Conservation (phyloP, 2,329 filamentous ascomycete species). For the Neonectria sp. region DNA sequence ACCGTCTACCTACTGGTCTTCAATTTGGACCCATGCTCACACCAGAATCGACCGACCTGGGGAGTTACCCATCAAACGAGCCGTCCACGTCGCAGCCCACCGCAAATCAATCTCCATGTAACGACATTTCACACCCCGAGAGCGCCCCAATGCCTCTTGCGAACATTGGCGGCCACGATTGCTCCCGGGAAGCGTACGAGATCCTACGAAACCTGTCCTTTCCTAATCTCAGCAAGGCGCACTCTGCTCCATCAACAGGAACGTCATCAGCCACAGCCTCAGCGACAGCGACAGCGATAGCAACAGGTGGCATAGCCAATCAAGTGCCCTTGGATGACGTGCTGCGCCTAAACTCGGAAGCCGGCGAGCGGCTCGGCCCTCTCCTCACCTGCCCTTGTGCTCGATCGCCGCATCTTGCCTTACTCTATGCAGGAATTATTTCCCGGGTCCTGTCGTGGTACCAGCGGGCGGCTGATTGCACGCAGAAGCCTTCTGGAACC, state of each 20-base stretch:
- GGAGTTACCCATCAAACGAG: conserved; percentile 9
- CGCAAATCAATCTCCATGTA: conserved; percentile 8
- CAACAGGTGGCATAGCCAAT: neutral
- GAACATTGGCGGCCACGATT: conserved; percentile 6
- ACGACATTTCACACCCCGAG: neutral
- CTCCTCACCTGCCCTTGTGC: conserved; percentile 16
- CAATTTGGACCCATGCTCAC: neutral
- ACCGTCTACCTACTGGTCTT: neutral
- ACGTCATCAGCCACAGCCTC: no score
- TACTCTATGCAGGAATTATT: conserved; percentile 19
- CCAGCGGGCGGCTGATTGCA: conserved; percentile 15
- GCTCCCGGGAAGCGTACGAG: conserved; percentile 14
- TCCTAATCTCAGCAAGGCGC: neutral
- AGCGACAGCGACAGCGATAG: neutral
- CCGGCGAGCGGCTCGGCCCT: conserved; percentile 16
- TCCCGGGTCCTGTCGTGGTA: conserved; percentile 19
- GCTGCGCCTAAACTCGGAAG: conserved; percentile 16
- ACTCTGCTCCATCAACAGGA: neutral
- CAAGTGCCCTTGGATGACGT: conserved; percentile 18
- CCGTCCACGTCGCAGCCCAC: conserved; percentile 10
- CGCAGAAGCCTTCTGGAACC: neutral
- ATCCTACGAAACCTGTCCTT: conserved; percentile 20
- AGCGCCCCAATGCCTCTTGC: neutral
- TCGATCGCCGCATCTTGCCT: conserved; percentile 18
- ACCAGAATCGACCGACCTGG: conserved; percentile 3